phyloP scores from a whole-genome alignment of 2,329 filamentous ascomycete genomes.

The Tolypocladium tropicale region DNA sequence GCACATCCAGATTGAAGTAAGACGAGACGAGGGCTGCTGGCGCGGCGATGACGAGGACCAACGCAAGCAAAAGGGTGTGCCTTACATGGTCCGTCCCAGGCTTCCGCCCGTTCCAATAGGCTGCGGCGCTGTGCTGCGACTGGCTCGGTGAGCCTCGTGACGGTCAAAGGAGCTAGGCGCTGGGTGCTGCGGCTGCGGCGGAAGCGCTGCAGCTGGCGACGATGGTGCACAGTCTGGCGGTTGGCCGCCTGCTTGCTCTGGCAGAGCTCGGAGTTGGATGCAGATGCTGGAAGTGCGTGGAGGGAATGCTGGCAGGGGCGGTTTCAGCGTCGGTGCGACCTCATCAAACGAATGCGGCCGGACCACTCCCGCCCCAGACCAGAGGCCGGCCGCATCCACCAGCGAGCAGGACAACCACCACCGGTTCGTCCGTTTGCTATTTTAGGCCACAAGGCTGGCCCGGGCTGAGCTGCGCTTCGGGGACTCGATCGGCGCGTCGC shows the following conservation, averaged over 20 bases:
- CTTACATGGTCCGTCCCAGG: not conserved
- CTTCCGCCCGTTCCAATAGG: not conserved
- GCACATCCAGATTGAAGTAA: not conserved
- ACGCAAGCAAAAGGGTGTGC: not conserved
- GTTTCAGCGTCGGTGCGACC: constrained; percentile 3
- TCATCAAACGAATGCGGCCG: not conserved
- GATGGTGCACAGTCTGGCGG: not conserved
- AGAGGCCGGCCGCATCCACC: not conserved
- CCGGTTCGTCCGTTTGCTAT: not conserved
- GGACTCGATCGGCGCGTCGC: not conserved
- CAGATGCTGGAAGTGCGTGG: not conserved
- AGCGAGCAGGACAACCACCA: not conserved
- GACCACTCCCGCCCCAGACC: too few species aligned
- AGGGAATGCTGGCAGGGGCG: not conserved
- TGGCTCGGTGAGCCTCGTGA: not conserved
- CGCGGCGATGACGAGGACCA: not conserved
- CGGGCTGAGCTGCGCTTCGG: not conserved
- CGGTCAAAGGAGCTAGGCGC: not conserved
- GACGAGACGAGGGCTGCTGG: not conserved
- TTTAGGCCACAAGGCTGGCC: too few species aligned
- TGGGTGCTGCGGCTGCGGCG: not conserved
- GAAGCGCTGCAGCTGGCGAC: not conserved
- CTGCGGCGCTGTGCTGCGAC: not conserved
- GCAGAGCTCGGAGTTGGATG: not conserved
- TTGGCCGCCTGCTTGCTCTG: not conserved